A percentile compares a stretch with the other conserved stretches of the same genome.
Conservation (phyloP, 2,329 filamentous ascomycete genomes). For the Penicillium sp. region DNA sequence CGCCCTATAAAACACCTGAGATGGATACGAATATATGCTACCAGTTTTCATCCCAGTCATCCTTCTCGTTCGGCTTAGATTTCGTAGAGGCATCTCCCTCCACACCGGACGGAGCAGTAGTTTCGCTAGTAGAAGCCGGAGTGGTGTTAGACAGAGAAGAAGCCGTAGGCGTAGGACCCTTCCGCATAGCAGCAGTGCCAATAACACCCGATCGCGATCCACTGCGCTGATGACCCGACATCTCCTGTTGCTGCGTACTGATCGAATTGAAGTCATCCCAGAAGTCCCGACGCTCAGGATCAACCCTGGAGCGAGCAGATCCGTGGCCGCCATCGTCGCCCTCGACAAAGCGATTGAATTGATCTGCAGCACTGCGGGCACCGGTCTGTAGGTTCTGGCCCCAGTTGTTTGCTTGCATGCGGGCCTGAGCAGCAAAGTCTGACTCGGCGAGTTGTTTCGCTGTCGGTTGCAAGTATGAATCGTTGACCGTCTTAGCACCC, state of each 20-base stretch:
- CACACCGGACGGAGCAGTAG: slow-evolving; percentile 24
- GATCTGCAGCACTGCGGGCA: slow-evolving; percentile 75
- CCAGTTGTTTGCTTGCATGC: slow-evolving; percentile 59
- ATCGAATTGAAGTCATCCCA: slow-evolving; percentile 87
- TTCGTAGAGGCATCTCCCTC: slow-evolving; percentile 24
- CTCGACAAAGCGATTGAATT: slow-evolving; percentile 87
- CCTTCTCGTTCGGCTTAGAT: slow-evolving; percentile 51
- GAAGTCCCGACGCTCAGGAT: slow-evolving; percentile 77
- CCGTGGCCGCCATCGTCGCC: slow-evolving; percentile 61
- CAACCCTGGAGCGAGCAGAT: slow-evolving; percentile 45
- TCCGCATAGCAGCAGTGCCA: slow-evolving; percentile 69
- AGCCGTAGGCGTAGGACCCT: slow-evolving; percentile 31
- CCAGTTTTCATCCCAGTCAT: slow-evolving; percentile 63
- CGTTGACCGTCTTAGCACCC: slow-evolving; percentile 88
- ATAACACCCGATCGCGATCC: slow-evolving; percentile 55
- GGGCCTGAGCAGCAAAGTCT: slow-evolving; percentile 73
- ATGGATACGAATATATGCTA: slow-evolving; percentile 27
- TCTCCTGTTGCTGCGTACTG: slow-evolving; percentile 44
- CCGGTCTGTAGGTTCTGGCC: slow-evolving; percentile 67
- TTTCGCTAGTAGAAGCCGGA: slow-evolving; percentile 19
- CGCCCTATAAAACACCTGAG: slow-evolving; percentile 4
- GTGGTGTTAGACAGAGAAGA: slow-evolving; percentile 24
- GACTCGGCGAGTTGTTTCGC: slow-evolving; percentile 85
- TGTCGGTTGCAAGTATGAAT: slow-evolving; percentile 89
- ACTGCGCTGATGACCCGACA: slow-evolving; percentile 27